Evolutionary conservation across 306 rosid species (phyloP).

Genomic region (Mucuna pruriens): DNA sequence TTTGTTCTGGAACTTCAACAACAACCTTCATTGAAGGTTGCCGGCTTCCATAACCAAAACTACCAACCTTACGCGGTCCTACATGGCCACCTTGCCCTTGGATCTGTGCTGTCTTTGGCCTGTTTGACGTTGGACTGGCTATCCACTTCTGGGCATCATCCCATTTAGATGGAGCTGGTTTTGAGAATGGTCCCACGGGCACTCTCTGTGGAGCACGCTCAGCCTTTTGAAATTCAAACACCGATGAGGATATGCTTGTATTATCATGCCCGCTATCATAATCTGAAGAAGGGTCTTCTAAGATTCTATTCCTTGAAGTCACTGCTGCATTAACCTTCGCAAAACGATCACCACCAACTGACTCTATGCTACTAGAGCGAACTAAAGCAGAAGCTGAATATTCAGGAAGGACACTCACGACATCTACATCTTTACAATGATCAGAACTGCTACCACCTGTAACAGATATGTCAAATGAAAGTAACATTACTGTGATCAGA

Average conservation of each 20-base stretch:
- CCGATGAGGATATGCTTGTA: constrained; percentile 56
- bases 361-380: constrained; percentile 51
- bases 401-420: constrained; percentile 81
- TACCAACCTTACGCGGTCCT: constrained; percentile 59
- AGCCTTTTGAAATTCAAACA: constrained; percentile 88
- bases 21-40: constrained; percentile 76
- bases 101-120: constrained; percentile 66
- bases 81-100: constrained; percentile 65
- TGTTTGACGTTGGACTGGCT: constrained; percentile 82
- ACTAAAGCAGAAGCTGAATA: constrained; percentile 55
- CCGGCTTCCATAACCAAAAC: constrained; percentile 61
- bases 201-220: constrained; percentile 77
- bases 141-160: constrained; percentile 99
- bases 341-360: constrained; percentile 48
- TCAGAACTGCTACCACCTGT: constrained; percentile 76
- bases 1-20: constrained; percentile 81
- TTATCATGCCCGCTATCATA: constrained; percentile 64
- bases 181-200: constrained; percentile 77
- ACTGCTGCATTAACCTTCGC: constrained; percentile 49
- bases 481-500: constrained; percentile 19
- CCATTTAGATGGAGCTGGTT: constrained; percentile 97
- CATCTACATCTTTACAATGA: constrained; percentile 83
- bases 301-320: constrained; percentile 55
- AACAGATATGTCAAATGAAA: constrained; percentile 26
- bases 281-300: constrained; percentile 68